Percentiles rank a stretch among this genome's conserved stretches.
These are phyloP conservation scores for Pichia sp. DNA, from an alignment of 1,139 yeast species.

Conservation along the genomic window DNA sequence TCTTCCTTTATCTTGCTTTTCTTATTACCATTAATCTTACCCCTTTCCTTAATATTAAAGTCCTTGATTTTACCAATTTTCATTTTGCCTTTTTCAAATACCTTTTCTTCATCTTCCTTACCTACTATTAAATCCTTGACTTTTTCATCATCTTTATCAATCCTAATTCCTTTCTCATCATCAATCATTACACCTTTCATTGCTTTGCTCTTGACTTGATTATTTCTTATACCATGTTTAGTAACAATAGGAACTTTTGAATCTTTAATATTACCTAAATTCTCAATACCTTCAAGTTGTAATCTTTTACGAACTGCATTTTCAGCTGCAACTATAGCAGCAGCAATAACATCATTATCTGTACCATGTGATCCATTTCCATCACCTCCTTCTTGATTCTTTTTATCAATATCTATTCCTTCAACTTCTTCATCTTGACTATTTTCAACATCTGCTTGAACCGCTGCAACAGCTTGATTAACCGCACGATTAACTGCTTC, in stretches of 20 bases:
- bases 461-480: conserved; percentile 24
- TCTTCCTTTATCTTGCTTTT: too few relatives aligned
- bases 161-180: background rate
- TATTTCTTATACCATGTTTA: conserved; percentile 5
- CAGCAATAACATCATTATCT: conserved; percentile 12
- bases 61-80: too few relatives aligned
- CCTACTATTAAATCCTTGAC: too few relatives aligned
- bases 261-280: background rate
- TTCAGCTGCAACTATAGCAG: conserved; percentile 18
- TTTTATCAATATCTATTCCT: conserved; percentile 1
- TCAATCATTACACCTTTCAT: too few relatives aligned
- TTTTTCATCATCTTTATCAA: background rate
- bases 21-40: too few relatives aligned
- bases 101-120: too few relatives aligned
- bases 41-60: too few relatives aligned
- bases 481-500: conserved; percentile 28
- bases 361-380: background rate
- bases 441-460: conserved; percentile 9
- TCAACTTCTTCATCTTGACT: conserved; percentile 1
- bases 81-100: too few relatives aligned
- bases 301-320: conserved; percentile 7
- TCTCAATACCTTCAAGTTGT: background rate
- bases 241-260: background rate
- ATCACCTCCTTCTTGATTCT: conserved; percentile 9
- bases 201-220: conserved; percentile 1